Conservation (phyloP, 2,329 filamentous ascomycete species). For the Huntiella bhutanensis region DNA sequence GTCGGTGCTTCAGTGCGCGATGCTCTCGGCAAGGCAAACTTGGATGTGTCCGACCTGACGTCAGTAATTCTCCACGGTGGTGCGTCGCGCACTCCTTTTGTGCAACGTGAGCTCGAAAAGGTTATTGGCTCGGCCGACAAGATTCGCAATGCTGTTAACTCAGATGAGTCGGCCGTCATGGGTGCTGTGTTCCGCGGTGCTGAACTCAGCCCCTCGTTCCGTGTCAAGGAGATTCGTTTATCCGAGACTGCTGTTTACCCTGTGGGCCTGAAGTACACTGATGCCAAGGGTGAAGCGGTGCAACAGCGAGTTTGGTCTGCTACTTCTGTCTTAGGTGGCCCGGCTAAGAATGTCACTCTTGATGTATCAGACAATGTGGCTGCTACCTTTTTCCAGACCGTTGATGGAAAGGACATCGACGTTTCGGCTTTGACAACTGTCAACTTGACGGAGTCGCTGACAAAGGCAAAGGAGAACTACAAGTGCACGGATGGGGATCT, state of each 20-base stretch:
- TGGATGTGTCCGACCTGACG: slow-evolving; percentile 59
- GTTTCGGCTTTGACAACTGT: slow-evolving; percentile 52
- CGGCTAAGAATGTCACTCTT: slow-evolving; percentile 69
- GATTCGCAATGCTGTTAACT: slow-evolving; percentile 84
- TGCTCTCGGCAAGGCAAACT: slow-evolving; percentile 53
- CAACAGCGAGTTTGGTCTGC: slow-evolving; percentile 72
- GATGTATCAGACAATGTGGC: slow-evolving; percentile 63
- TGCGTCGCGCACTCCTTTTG: slow-evolving; percentile 75
- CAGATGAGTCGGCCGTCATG: slow-evolving; percentile 90
- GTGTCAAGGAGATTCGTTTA: slow-evolving; percentile 87
- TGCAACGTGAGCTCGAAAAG: slow-evolving; percentile 73
- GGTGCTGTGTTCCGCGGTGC: slow-evolving; percentile 90
- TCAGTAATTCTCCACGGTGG: slow-evolving; percentile 90
- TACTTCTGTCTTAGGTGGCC: slow-evolving; percentile 52
- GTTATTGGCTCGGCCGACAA: slow-evolving; percentile 54
- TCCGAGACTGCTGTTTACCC: slow-evolving; percentile 60
- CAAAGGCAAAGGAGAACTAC: slow-evolving; percentile 57
- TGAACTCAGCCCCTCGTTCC: slow-evolving; percentile 81
- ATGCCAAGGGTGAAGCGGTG: slow-evolving; percentile 47
- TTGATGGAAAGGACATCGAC: slow-evolving; percentile 38
- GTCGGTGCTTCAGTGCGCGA: slow-evolving; percentile 51
- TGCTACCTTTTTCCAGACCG: slow-evolving; percentile 60
- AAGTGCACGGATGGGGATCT: slow-evolving; percentile 61
- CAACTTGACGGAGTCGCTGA: slow-evolving; percentile 73
- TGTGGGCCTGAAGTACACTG: slow-evolving; percentile 55